Evolutionary conservation across 768 basidiomycete genomes (phyloP), one percentile per base, ranked within the genome.

Genomic region (Psilocybe sp.): DNA sequence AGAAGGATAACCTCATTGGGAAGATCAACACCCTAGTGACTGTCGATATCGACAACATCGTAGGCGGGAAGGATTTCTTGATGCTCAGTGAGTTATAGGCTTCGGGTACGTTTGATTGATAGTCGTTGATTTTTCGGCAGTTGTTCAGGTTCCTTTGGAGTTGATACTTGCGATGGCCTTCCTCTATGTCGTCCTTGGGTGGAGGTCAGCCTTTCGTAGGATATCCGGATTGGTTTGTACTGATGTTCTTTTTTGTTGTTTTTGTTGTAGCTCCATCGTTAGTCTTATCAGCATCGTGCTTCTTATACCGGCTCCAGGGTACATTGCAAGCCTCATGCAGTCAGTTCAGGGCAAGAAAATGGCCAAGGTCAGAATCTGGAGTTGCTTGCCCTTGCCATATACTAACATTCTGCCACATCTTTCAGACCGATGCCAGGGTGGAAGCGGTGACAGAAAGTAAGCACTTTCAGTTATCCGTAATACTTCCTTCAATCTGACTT

Each of bases 1-100:
- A 68, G 43, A 64, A 69, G 14, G 69, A 68, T 16, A 82, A 83
- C 57, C 65, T 87, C 13, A 77, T 82, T 38, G 89, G 89, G 7
- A 87, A 81, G 59, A 83, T 91, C 60, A 90, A 85, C 62, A 90
- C 88, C 44, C 67, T 90, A 4, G 79, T 88, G 40, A 81, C 87
- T 3, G 81, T 83, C 3, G 89, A 91, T 65, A 42, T 75, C 46
- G 58, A 55, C 19, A 69, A 66, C 47, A 72, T 78, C 40, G 61
- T 59, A 10, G 60, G 58, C 19, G 65, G 66, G 3, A 64, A 69
- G 15, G 68, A 75, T 45, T 69, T 76, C 46, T 51, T 73, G 18
- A 54, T 67, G 52, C 40, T 65, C 31, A 40, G 64, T 65, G 33
- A 1, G 59, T 57, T 12, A 3, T 10, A 2, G 28, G 16, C 40